phyloP scores from a whole-genome alignment of 2,329 filamentous ascomycete genomes.

The Tolypocladium ophioglossoides region DNA sequence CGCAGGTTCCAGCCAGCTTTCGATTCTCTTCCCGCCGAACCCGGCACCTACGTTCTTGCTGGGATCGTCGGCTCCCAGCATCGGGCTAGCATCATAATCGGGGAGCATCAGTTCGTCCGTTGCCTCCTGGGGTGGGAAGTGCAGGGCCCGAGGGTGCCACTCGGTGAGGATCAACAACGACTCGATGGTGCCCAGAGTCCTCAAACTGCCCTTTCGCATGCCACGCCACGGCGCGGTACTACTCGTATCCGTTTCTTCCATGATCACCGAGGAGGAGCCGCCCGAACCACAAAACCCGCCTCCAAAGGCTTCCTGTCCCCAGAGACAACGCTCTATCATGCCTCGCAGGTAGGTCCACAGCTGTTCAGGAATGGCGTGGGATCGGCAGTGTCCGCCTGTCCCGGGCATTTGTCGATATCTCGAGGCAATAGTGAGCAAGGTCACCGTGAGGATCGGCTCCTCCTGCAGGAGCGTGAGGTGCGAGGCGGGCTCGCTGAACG shows the following conservation, averaged over 20 bases:
- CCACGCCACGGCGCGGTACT: slow-evolving; percentile 62
- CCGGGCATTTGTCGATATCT: slow-evolving; percentile 74
- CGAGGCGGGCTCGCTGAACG: slow-evolving; percentile 72
- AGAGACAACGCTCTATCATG: slow-evolving; percentile 91
- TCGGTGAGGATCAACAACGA: slow-evolving; percentile 90
- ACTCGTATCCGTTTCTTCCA: slow-evolving; percentile 48
- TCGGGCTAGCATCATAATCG: slow-evolving; percentile 38
- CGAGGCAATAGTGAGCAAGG: slow-evolving; percentile 82
- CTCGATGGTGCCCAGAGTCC: slow-evolving; percentile 89
- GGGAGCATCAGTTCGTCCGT: slow-evolving; percentile 60
- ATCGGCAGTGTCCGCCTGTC: slow-evolving; percentile 70
- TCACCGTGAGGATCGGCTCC: slow-evolving; percentile 87
- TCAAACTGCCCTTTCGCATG: slow-evolving; percentile 65
- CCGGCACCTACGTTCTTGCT: slow-evolving; percentile 32
- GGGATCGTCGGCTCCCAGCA: slow-evolving; percentile 25
- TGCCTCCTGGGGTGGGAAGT: slow-evolving; percentile 78
- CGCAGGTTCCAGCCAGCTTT: slow-evolving; percentile 92
- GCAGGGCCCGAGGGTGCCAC: slow-evolving; percentile 90
- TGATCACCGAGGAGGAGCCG: slow-evolving; percentile 25
- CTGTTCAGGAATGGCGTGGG: slow-evolving; percentile 87
- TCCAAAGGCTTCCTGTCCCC: slow-evolving; percentile 93
- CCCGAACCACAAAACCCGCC: slow-evolving; percentile 74
- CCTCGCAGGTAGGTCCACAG: slow-evolving; percentile 89
- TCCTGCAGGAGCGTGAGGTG: slow-evolving; percentile 75
- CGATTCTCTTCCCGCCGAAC: slow-evolving; percentile 75